Evolutionary conservation across 2,329 filamentous ascomycete species (phyloP).

Genomic region (Emmonsiellopsis sp.): DNA sequence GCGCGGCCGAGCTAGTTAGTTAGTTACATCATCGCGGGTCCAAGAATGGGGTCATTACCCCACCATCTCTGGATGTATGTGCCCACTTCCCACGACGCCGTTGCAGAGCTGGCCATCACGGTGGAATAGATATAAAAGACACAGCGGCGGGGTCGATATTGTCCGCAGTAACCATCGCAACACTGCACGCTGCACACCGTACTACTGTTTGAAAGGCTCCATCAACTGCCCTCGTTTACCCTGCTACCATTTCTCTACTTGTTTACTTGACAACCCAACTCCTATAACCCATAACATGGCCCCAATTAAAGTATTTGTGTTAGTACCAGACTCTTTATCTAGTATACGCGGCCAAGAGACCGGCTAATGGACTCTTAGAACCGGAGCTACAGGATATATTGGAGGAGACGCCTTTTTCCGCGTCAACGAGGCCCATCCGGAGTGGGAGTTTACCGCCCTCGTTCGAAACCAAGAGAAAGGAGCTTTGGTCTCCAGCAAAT

Average conservation of each 20-base stretch:
- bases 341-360: background rate
- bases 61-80: too few relatives aligned
- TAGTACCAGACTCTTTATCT: slow-evolving; percentile 2
- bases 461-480: slow-evolving; percentile 38
- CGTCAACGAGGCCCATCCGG: slow-evolving; percentile 37
- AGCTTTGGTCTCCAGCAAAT: slow-evolving; percentile 28
- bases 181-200: too few relatives aligned
- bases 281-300: background rate
- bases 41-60: too few relatives aligned
- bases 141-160: too few relatives aligned
- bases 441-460: slow-evolving; percentile 37
- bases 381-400: slow-evolving; percentile 46
- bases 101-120: too few relatives aligned
- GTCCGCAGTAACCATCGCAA: too few relatives aligned
- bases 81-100: too few relatives aligned
- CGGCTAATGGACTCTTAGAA: slow-evolving; percentile 32
- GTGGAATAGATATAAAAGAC: too few relatives aligned
- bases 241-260: background rate
- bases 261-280: background rate
- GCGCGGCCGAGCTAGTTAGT: too few relatives aligned
- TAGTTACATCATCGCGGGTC: too few relatives aligned
- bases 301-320: slow-evolving; percentile 25
- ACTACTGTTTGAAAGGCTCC: too few relatives aligned
- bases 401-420: slow-evolving; percentile 44
- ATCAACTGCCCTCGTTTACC: background rate